A percentile compares a stretch with the other conserved stretches of the same genome.
phyloP scores from a whole-genome alignment of 768 basidiomycete species.

The Calocybe gangraenosa region DNA sequence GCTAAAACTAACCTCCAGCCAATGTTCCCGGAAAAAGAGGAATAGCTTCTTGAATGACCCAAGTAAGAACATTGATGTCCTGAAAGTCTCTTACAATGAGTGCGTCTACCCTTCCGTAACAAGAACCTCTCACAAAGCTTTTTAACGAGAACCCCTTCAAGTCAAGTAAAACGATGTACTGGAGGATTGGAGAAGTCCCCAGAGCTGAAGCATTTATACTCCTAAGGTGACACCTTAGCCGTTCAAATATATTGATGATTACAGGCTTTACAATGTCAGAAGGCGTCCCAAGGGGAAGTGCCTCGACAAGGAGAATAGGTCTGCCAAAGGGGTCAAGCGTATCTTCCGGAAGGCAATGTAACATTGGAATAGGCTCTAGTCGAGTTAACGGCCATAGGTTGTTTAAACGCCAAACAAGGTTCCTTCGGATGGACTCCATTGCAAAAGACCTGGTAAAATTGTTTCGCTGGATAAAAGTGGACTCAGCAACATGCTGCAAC shows the following conservation, averaged over 20 bases:
- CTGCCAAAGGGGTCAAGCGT: conserved; percentile 59
- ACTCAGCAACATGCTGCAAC: conserved; percentile 9
- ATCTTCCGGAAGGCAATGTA: conserved; percentile 52
- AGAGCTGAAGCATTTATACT: conserved; percentile 35
- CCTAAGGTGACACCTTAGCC: conserved; percentile 53
- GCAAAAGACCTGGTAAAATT: conserved; percentile 61
- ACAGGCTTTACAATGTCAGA: conserved; percentile 35
- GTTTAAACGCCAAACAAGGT: conserved; percentile 53
- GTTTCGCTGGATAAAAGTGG: conserved; percentile 46
- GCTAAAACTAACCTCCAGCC: conserved; percentile 50
- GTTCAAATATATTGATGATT: conserved; percentile 50
- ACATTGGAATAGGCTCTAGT: conserved; percentile 26
- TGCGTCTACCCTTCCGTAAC: conserved; percentile 2
- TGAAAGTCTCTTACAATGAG: not conserved
- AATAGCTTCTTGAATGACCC: conserved; percentile 61
- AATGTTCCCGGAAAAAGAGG: conserved; percentile 76
- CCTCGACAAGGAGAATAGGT: conserved; percentile 56
- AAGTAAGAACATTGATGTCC: conserved; percentile 26
- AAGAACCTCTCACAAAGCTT: conserved; percentile 42
- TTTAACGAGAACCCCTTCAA: conserved; percentile 52
- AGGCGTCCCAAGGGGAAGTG: conserved; percentile 35
- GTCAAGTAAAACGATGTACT: conserved; percentile 68
- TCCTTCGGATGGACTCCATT: conserved; percentile 52
- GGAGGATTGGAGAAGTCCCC: conserved; percentile 39
- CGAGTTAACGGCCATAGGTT: conserved; percentile 34